phyloP scores from a whole-genome alignment of 2,329 filamentous ascomycete species.

The Ophiostoma fasciatum region DNA sequence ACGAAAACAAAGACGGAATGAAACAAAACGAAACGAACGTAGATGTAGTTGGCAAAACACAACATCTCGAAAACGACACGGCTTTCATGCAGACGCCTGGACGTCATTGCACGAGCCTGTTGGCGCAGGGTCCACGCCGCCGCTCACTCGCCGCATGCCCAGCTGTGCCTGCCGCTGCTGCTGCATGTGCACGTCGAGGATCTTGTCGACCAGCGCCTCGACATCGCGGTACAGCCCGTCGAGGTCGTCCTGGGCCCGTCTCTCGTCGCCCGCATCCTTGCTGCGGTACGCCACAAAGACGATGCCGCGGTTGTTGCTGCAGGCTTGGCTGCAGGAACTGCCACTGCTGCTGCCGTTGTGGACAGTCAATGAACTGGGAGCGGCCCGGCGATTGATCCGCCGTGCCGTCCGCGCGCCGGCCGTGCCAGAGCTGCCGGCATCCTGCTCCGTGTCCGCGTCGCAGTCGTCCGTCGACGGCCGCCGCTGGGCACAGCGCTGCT shows the following conservation, averaged over 20 bases:
- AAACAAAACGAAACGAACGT: neutral
- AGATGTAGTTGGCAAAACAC: too few relatives aligned
- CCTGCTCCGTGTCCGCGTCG: conserved; percentile 14
- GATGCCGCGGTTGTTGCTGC: conserved; percentile 35
- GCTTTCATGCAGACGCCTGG: too few relatives aligned
- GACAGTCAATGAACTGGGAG: too few relatives aligned
- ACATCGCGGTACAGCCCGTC: conserved; percentile 32
- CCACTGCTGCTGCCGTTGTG: too few relatives aligned
- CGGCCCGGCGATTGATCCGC: too few relatives aligned
- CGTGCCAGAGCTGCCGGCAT: too few relatives aligned
- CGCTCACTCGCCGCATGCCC: conserved; percentile 1
- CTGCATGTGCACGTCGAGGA: conserved; percentile 30
- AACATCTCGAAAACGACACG: too few relatives aligned
- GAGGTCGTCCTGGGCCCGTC: conserved; percentile 24
- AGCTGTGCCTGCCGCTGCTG: conserved; percentile 9
- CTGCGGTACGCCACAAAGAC: conserved; percentile 42
- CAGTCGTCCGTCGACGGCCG: conserved; percentile 8
- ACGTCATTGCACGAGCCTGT: too few relatives aligned
- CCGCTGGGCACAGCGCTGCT: conserved; percentile 7
- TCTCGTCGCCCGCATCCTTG: conserved; percentile 21
- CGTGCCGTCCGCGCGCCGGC: too few relatives aligned
- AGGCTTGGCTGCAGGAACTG: too few relatives aligned
- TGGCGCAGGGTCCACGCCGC: neutral
- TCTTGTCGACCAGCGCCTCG: conserved; percentile 36
- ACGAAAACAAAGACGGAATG: neutral